Evolutionary conservation across 1,284 basidiomycete genomes (phyloP).

Genomic region (Coriolopsis trogii): DNA sequence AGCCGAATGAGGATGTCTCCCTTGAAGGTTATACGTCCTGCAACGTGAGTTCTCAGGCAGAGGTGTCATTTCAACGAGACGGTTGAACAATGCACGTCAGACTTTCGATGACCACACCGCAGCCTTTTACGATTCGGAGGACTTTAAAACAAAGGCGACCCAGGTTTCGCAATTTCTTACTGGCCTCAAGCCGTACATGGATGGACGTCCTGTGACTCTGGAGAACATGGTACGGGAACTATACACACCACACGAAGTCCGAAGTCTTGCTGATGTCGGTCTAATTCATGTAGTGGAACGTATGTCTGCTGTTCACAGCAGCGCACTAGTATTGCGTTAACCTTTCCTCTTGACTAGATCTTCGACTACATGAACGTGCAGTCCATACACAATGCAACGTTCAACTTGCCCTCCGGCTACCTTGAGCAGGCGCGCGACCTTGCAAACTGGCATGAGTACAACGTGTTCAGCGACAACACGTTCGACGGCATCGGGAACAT

Average conservation of each 20-base stretch:
- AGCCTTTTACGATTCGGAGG: conserved; percentile 36
- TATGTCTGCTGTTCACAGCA: conserved; percentile 20
- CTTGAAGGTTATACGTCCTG: conserved; percentile 51
- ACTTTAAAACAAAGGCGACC: conserved; percentile 40
- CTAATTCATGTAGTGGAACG: conserved; percentile 37
- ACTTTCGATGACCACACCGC: conserved; percentile 33
- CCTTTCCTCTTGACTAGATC: conserved; percentile 32
- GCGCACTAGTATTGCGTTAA: not conserved
- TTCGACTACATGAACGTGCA: conserved; percentile 58
- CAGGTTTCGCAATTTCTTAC: conserved; percentile 43
- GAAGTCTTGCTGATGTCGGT: too few species aligned
- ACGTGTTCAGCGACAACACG: conserved; percentile 45
- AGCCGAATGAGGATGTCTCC: conserved; percentile 44
- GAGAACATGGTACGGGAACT: conserved; percentile 43
- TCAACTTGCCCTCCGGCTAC: conserved; percentile 36
- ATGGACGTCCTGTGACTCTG: conserved; percentile 43
- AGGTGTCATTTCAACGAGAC: not conserved
- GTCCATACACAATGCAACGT: conserved; percentile 49
- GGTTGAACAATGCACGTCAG: conserved; percentile 16
- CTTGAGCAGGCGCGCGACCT: conserved; percentile 45
- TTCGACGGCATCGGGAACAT: conserved; percentile 45
- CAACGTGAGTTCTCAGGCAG: conserved; percentile 33
- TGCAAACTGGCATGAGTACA: conserved; percentile 55
- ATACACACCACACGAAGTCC: too few species aligned
- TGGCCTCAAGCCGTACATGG: conserved; percentile 43